phyloP scores from a whole-genome alignment of 306 rosid genomes.

The Vicia villosa region DNA sequence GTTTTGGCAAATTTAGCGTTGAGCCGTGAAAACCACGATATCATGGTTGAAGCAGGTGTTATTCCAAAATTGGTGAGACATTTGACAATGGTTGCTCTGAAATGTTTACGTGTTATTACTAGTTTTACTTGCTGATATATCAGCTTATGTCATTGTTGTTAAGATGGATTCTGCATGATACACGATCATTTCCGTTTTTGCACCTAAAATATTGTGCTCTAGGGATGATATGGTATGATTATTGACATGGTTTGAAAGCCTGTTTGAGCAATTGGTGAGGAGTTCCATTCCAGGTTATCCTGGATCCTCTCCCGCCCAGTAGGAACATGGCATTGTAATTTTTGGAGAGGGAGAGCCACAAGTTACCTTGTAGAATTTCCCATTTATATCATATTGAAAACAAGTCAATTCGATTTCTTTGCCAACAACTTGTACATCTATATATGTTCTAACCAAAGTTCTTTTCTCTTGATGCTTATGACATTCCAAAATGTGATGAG shows the following conservation, averaged over 20 bases:
- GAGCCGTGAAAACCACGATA: constrained; percentile 56
- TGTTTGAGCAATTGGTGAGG: neutral
- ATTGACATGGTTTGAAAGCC: neutral
- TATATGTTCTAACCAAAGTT: neutral
- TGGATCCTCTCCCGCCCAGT: too few species aligned
- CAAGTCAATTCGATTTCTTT: too few species aligned
- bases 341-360: too few species aligned
- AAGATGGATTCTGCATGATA: constrained; percentile 21
- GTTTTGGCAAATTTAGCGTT: constrained; percentile 81
- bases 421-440: too few species aligned
- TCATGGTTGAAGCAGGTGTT: constrained; percentile 84
- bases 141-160: constrained; percentile 24
- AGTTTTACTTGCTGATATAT: constrained; percentile 13
- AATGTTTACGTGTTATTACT: constrained; percentile 19
- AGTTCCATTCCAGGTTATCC: too few species aligned
- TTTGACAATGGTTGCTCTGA: constrained; percentile 15
- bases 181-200: neutral
- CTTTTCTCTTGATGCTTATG: constrained; percentile 24
- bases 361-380: too few species aligned
- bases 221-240: constrained; percentile 21
- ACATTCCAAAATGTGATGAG: constrained; percentile 25
- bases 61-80: constrained; percentile 79
- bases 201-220: constrained; percentile 5
- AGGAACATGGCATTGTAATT: too few species aligned
- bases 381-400: too few species aligned